phyloP scores from a whole-genome alignment of 495 filamentous ascomycete species.

The Podospora pseudocomata region DNA sequence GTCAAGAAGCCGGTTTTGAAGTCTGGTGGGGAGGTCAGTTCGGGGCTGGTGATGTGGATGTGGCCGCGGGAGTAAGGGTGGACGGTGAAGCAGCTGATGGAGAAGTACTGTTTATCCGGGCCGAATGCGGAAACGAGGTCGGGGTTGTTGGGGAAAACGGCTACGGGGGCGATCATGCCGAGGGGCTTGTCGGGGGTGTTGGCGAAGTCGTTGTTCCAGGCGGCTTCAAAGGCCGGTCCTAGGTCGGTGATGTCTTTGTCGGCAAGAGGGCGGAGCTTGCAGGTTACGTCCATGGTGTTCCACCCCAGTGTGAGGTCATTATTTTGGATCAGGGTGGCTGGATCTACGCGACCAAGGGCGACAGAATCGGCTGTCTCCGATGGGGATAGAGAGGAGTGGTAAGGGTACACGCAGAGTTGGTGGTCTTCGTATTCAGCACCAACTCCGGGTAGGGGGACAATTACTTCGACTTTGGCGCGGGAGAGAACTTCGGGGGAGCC shows the following conservation, averaged over 20 bases:
- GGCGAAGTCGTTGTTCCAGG: too few species aligned
- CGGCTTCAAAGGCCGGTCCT: too few species aligned
- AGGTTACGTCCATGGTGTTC: constrained; percentile 46
- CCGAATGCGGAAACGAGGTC: too few species aligned
- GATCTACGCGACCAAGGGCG: constrained; percentile 20
- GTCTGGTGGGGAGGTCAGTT: constrained; percentile 31
- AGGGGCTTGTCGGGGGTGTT: too few species aligned
- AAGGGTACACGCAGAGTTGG: constrained; percentile 33
- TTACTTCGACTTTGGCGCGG: constrained; percentile 31
- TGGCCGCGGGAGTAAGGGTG: constrained; percentile 57
- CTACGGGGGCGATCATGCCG: too few species aligned
- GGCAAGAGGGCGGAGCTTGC: constrained; percentile 29
- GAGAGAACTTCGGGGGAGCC: constrained; percentile 41
- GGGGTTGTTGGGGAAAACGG: too few species aligned
- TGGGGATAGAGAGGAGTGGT: constrained; percentile 28
- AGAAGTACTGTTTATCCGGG: too few species aligned
- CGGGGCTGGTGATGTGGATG: constrained; percentile 51
- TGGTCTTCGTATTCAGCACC: constrained; percentile 52
- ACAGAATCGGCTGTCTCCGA: constrained; percentile 39
- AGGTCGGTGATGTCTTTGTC: too few species aligned
- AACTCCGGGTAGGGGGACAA: constrained; percentile 46
- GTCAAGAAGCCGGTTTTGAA: constrained; percentile 47
- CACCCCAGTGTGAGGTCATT: constrained; percentile 39
- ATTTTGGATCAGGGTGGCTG: constrained; percentile 23
- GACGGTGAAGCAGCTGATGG: constrained; percentile 36